These are phyloP conservation scores for Auriscalpium orientale DNA, from an alignment of 768 basidiomycete species.

Conservation along the genomic window DNA sequence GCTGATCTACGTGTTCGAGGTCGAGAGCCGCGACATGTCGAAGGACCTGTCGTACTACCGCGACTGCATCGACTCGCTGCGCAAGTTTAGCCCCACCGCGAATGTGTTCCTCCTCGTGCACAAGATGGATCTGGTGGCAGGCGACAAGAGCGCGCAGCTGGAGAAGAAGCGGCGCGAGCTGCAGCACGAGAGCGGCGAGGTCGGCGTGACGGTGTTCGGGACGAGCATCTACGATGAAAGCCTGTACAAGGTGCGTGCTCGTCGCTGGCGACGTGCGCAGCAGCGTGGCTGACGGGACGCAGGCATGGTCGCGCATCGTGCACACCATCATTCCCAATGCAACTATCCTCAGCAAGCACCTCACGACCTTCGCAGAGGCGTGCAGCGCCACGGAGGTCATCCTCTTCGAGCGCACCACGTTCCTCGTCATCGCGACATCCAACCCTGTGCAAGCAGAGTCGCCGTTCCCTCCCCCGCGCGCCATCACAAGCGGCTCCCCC, in stretches of 20 bases:
- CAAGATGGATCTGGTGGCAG: slow-evolving; percentile 93
- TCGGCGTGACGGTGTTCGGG: slow-evolving; percentile 66
- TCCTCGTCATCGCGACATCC: slow-evolving; percentile 92
- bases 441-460: slow-evolving; percentile 13
- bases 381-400: slow-evolving; percentile 92
- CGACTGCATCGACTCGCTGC: slow-evolving; percentile 80
- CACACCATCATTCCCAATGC: slow-evolving; percentile 96
- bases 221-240: slow-evolving; percentile 98
- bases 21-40: slow-evolving; percentile 74
- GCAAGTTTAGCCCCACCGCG: slow-evolving; percentile 73
- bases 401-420: slow-evolving; percentile 94
- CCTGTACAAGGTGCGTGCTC: slow-evolving; percentile 69
- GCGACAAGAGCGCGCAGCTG: slow-evolving; percentile 51
- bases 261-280: neutral
- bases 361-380: slow-evolving; percentile 78
- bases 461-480: slow-evolving; percentile 34
- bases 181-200: slow-evolving; percentile 56
- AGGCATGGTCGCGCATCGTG: slow-evolving; percentile 99
- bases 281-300: slow-evolving; percentile 8
- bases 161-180: slow-evolving; percentile 70
- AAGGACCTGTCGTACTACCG: slow-evolving; percentile 91
- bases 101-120: slow-evolving; percentile 87
- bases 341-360: slow-evolving; percentile 77
- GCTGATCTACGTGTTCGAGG: slow-evolving; percentile 97
- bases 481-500: too few relatives aligned